Conservation (phyloP, 345 rosid species). For the Salix koriyanagi region DNA sequence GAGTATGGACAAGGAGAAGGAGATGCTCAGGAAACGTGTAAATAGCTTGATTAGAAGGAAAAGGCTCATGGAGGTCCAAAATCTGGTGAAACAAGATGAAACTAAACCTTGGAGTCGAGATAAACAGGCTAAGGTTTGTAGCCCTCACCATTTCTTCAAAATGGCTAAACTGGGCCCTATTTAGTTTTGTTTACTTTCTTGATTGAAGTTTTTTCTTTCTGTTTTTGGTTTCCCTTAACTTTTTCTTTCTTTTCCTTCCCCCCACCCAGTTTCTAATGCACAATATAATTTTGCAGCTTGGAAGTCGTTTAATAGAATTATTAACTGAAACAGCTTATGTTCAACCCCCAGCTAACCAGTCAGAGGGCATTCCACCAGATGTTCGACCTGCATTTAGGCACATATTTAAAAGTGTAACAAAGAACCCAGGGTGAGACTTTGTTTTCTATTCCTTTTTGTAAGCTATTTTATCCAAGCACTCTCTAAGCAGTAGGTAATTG, state of each 20-base stretch:
- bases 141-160: constrained; percentile 1
- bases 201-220: background rate
- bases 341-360: constrained; percentile 71
- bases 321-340: constrained; percentile 78
- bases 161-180: background rate
- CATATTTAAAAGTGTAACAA: constrained; percentile 49
- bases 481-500: background rate
- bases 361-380: constrained; percentile 65
- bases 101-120: constrained; percentile 79
- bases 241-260: background rate
- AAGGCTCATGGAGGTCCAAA: constrained; percentile 56
- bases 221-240: constrained; percentile 6
- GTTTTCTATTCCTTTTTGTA: constrained; percentile 4
- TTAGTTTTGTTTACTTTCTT: background rate
- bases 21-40: constrained; percentile 63
- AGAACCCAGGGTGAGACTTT: constrained; percentile 54
- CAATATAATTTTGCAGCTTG: constrained; percentile 54
- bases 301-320: constrained; percentile 76
- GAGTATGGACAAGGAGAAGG: constrained; percentile 48
- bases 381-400: constrained; percentile 93
- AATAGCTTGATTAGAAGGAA: constrained; percentile 70
- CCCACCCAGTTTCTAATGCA: background rate
- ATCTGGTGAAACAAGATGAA: constrained; percentile 66
- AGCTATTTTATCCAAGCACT: background rate
- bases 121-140: constrained; percentile 79